Evolutionary conservation across 1,284 basidiomycete genomes (phyloP), one percentile per base, ranked within the genome.

Genomic region (Naganishia sp.): DNA sequence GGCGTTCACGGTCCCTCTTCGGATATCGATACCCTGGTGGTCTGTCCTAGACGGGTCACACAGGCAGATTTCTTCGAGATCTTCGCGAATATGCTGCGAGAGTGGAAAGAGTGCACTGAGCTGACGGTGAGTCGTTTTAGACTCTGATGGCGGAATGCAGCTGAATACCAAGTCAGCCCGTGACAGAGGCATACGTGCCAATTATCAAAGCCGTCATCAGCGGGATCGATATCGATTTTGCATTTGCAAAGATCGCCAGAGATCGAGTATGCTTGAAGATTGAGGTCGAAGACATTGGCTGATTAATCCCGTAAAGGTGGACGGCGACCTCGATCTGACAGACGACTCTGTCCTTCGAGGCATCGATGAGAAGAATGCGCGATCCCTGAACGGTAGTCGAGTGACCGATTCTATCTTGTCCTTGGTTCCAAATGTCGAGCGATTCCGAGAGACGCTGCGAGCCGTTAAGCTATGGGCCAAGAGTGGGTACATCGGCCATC

Each of bases 391-490:
- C 77, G 95, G 93, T 90, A 71, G 94, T 55, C 86, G 96, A 63
- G 94, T 99, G 33, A 96, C 92, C 23, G 95, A 99, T 77, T 92
- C 96, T 78, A 97, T 99, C 70, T 81, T 99, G 71, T 88, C 94
- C 65, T 84, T 99, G 42, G 95, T 99, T 2, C 96, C 96, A 21
- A 90, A 98, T 75, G 91, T 95, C 23, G 84, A 88, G 66, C 93
- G 96, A 25, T 99, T 98, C 82, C 88, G 95, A 70, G 92, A 95
- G 75, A 88, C 95, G 11, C 80, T 99, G 69, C 86, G 96, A 70
- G 94, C 94, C 77, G 97, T 99, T 79, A 96, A 97, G 80, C 82
- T 99, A 28, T 99, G 96, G 96, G 96, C 96, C 3, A 90, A 94
- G 81, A 84, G 94, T 94, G 74, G 71, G 90, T 84, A 10, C n/a